These are phyloP conservation scores for Capronia americana DNA, from an alignment of 2,329 filamentous ascomycete genomes.

Conservation along the genomic window DNA sequence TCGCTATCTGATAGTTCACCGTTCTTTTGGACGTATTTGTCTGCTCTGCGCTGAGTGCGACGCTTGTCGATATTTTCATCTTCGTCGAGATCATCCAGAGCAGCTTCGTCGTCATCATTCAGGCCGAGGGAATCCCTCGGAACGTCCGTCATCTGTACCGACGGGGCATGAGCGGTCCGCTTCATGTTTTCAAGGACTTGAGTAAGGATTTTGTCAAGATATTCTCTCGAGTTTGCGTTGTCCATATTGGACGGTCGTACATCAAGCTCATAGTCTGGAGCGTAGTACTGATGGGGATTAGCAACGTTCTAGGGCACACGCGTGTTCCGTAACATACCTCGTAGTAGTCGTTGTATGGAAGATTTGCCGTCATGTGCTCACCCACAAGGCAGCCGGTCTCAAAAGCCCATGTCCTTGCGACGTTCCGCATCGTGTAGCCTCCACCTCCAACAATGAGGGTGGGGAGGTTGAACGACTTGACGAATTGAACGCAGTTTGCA, in stretches of 20 bases:
- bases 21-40: conserved; percentile 75
- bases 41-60: conserved; percentile 80
- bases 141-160: conserved; percentile 69
- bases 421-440: conserved; percentile 73
- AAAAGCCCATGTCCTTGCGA: conserved; percentile 66
- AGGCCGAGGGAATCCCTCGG: conserved; percentile 63
- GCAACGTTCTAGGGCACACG: conserved; percentile 11
- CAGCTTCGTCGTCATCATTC: conserved; percentile 70
- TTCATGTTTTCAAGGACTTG: conserved; percentile 72
- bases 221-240: conserved; percentile 72
- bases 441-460: conserved; percentile 71
- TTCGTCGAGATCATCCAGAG: conserved; percentile 75
- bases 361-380: conserved; percentile 77
- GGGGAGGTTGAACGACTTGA: conserved; percentile 71
- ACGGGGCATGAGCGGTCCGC: conserved; percentile 67
- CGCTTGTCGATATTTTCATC: conserved; percentile 86
- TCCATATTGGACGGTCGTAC: conserved; percentile 75
- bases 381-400: conserved; percentile 84
- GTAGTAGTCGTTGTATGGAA: conserved; percentile 98
- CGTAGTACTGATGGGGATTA: conserved; percentile 62
- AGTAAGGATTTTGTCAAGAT: conserved; percentile 70
- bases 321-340: conserved; percentile 53
- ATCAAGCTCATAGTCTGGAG: conserved; percentile 72
- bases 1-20: conserved; percentile 88
- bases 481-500: conserved; percentile 72